Percentiles rank a stretch among this genome's conserved stretches.
Evolutionary conservation across 768 basidiomycete species (phyloP).

Genomic region (Leccinum pellstonianum): DNA sequence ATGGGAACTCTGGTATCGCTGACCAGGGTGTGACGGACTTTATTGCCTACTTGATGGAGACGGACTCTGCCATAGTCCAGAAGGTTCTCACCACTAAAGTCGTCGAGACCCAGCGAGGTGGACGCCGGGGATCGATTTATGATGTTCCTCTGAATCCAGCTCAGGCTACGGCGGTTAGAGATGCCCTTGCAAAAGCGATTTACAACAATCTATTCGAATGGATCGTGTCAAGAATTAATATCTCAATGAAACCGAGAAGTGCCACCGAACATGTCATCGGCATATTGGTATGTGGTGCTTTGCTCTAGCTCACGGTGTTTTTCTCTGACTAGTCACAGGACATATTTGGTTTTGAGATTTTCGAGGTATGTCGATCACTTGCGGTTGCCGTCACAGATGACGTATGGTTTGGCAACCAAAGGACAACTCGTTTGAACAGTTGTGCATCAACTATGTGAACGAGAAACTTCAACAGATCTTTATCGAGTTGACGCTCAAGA

Average conservation of each 20-base stretch:
- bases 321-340: slow-evolving; percentile 48
- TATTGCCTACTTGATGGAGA: slow-evolving; percentile 91
- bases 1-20: slow-evolving; percentile 78
- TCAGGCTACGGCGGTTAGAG: slow-evolving; percentile 84
- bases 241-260: slow-evolving; percentile 89
- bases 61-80: slow-evolving; percentile 72
- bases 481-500: slow-evolving; percentile 97
- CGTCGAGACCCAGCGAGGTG: slow-evolving; percentile 91
- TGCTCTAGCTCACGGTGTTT: neutral
- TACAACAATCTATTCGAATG: slow-evolving; percentile 99
- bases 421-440: slow-evolving; percentile 96
- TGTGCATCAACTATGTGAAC: slow-evolving; percentile 99
- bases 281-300: slow-evolving; percentile 62
- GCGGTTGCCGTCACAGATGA: slow-evolving; percentile 3
- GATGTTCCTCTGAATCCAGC: slow-evolving; percentile 93
- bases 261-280: slow-evolving; percentile 82
- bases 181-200: slow-evolving; percentile 92
- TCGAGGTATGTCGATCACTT: slow-evolving; percentile 56
- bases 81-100: slow-evolving; percentile 84
- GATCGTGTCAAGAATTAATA: slow-evolving; percentile 95
- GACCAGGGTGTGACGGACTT: slow-evolving; percentile 94
- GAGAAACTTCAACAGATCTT: slow-evolving; percentile 99
- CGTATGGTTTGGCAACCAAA: slow-evolving; percentile 36
- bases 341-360: slow-evolving; percentile 99
- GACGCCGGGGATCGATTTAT: slow-evolving; percentile 92